Evolutionary conservation across 2,329 filamentous ascomycete species (phyloP).

Genomic region (Polytolypa hystricis): DNA sequence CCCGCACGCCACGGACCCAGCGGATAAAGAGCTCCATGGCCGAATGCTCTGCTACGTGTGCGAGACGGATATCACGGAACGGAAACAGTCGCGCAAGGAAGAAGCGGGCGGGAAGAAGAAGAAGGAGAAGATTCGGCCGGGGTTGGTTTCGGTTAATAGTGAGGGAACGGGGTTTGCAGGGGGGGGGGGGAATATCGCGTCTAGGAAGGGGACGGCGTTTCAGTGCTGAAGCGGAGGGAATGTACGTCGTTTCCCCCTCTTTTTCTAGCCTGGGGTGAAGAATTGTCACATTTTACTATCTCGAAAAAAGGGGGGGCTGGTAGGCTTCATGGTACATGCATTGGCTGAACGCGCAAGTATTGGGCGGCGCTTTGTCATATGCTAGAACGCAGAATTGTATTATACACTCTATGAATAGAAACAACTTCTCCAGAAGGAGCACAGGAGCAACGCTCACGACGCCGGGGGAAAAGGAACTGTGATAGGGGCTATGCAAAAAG

Average conservation of each 20-base stretch:
- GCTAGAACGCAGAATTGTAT: no score
- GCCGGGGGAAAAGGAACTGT: no score
- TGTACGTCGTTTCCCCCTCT: neutral
- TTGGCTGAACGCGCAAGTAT: no score
- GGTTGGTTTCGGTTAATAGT: constrained; percentile 66
- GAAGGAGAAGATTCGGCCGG: constrained; percentile 53
- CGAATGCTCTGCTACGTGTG: constrained; percentile 72
- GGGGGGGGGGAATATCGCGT: constrained; percentile 71
- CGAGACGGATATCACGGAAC: constrained; percentile 58
- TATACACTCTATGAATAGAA: no score
- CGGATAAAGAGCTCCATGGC: constrained; percentile 36
- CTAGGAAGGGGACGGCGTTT: constrained; percentile 68
- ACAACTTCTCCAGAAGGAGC: no score
- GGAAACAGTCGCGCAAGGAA: constrained; percentile 18
- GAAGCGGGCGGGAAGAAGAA: constrained; percentile 34
- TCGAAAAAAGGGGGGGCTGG: no score
- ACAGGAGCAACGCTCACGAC: no score
- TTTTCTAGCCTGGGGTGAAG: no score
- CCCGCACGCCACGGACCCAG: constrained; percentile 47
- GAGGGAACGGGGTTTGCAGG: constrained; percentile 91
- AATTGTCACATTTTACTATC: no score
- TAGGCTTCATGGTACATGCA: no score
- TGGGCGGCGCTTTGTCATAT: no score
- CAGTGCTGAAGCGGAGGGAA: constrained; percentile 49
- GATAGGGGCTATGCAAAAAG: no score